Conservation (phyloP, 306 rosid genomes). For the Pyrus communis region DNA sequence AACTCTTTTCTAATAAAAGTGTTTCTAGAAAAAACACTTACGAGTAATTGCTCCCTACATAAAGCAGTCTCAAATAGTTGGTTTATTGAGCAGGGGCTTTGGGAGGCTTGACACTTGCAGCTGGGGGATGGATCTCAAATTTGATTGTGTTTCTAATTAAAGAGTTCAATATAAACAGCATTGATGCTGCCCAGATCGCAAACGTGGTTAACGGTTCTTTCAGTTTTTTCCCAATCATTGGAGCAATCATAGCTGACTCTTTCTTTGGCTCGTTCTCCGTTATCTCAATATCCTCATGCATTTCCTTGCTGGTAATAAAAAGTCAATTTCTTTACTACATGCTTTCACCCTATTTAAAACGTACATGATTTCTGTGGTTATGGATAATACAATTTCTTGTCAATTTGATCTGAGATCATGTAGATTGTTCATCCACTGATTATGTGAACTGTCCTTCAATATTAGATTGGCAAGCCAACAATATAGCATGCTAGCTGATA, state of each 20-base stretch:
- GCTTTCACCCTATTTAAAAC: not conserved
- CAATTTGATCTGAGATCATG: not conserved
- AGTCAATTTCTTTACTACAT: not conserved
- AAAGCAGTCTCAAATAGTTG: too few relatives aligned
- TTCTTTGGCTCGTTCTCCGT: slow-evolving; percentile 42
- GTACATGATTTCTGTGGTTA: not conserved
- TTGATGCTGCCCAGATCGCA: slow-evolving; percentile 40
- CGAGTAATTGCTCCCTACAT: too few relatives aligned
- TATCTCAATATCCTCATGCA: slow-evolving; percentile 13
- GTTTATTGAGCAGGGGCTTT: slow-evolving; percentile 21
- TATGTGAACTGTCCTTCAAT: not conserved
- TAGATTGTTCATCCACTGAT: not conserved
- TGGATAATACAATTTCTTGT: not conserved
- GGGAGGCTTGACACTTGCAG: slow-evolving; percentile 24
- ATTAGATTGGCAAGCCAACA: not conserved
- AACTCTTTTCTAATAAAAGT: too few relatives aligned
- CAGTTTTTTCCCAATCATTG: slow-evolving; percentile 32
- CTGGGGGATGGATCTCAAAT: slow-evolving; percentile 30
- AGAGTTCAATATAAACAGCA: slow-evolving; percentile 41
- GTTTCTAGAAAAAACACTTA: too few relatives aligned
- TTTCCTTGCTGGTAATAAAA: slow-evolving; percentile 20
- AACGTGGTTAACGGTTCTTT: slow-evolving; percentile 31
- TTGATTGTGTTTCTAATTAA: slow-evolving; percentile 19
- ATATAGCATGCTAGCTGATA: too few relatives aligned
- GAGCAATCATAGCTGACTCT: slow-evolving; percentile 51